Base-by-base conservation (phyloP, 2,329 filamentous ascomycete species). In the Aspergillus sergii region DNA sequence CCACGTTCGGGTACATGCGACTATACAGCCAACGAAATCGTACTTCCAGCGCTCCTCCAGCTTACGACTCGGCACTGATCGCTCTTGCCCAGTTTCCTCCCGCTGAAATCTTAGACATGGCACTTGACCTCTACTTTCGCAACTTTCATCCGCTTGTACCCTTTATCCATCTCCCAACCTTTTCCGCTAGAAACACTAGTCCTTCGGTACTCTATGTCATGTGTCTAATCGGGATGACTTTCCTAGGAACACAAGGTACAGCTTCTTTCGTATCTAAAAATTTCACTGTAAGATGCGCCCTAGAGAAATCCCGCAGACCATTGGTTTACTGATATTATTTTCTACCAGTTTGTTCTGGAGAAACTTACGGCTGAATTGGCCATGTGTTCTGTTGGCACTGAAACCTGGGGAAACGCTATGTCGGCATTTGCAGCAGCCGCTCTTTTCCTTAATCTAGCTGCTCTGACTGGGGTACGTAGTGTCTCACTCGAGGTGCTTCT, bases 161-260 rank as follows among this genome's bases (percentile, higher is more conserved):
- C 0, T 84, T 85, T 64, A 81, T 86, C 8, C 84, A 86, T 67
- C 76, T 83, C 16, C 83, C 84, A 2, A 84, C 83, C 0, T 86
- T 85, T 64, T 81, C 79, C 16, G 82, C 83, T 1, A 82, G 81
- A 57, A 80, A 80, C 50, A 80, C 82, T 4, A 79, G 79, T 23
- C 74, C 77, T 26, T 78, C 82, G 11, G 71, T 85, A 21, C 71
- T 85, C 0, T 81, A 85, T 55, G 79, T 79, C 26, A 85, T 86
- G 81, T 85, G 82, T 66, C 76, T 85, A 16, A 82, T 85, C 39
- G 84, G 84, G 4, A 77, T 85, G 68, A 81, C 82, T 57, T 80
- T 85, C 57, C 69, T 85, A 45, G 83, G 82, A 10, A 85, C 83
- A 1, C 83, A 81, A 51, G 83, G 83, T 12, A 82, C 83, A 12